A percentile compares a stretch with the other conserved stretches of the same genome.
Evolutionary conservation across 148 eudicot species (phyloP).

Genomic region (Polygonum aviculare): DNA sequence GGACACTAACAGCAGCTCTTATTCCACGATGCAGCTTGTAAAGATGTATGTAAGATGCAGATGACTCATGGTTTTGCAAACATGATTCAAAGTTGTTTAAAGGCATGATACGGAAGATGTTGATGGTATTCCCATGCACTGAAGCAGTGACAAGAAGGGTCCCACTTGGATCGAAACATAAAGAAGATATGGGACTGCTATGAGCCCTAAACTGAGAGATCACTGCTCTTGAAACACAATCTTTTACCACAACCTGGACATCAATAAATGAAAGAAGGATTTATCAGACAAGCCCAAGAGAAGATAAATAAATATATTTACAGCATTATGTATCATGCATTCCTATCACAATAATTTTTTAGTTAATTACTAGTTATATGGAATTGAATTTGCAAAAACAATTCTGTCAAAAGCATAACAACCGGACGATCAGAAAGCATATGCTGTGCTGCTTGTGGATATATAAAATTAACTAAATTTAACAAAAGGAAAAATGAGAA

Average conservation of each 20-base stretch:
- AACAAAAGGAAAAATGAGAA: not conserved
- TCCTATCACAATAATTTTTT: not conserved
- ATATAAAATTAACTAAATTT: not conserved
- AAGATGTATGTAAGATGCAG: conserved; percentile 74
- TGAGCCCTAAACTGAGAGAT: conserved; percentile 94
- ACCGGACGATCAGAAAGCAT: not conserved
- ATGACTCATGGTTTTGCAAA: conserved; percentile 51
- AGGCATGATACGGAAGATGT: conserved; percentile 79
- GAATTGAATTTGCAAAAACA: not conserved
- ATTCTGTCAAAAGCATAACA: not conserved
- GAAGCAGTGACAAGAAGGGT: conserved; percentile 96
- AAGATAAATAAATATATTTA: not conserved
- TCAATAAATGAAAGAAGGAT: conserved; percentile 6
- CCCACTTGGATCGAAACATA: conserved; percentile 97
- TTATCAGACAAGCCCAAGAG: not conserved
- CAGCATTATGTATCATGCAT: not conserved
- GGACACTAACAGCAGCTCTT: conserved; percentile 67
- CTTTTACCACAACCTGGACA: conserved; percentile 79
- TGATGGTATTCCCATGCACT: conserved; percentile 81
- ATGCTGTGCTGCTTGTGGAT: not conserved
- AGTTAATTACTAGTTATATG: not conserved
- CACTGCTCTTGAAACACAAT: conserved; percentile 70
- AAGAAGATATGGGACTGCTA: conserved; percentile 83
- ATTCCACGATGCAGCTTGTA: conserved; percentile 97
- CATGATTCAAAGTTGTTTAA: conserved; percentile 60